Evolutionary conservation across 2,329 filamentous ascomycete species (phyloP), one percentile per base, ranked within the genome.

Genomic region (Teratosphaeria zuluensis): DNA sequence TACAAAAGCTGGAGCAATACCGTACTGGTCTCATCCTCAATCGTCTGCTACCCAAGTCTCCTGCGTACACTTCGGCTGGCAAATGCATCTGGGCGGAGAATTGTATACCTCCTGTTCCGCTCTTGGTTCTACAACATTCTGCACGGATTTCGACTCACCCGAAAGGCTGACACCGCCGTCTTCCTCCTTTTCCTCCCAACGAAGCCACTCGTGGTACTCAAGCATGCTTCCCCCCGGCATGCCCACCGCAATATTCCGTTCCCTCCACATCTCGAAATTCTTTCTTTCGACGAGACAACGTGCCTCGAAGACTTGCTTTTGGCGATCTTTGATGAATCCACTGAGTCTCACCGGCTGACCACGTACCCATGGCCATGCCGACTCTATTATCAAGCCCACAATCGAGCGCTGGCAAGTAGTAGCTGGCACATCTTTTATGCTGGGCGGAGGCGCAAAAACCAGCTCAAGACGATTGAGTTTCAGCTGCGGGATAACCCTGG

Each of bases 311-410:
- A 30, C n/a, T 9, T 32, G 42, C 59, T 66, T 69, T 58, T 69
- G 66, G 42, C 51, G 42, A 3, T 53, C 55, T 53, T 67, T 69
- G 32, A 68, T 52, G 53, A 58, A 67, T 3, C 69, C 69, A 2
- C 42, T 59, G 32, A 72, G 19, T 21, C 30, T 55, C 4, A 70
- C 59, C 2, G 66, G 63, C 51, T 68, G 65, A 19, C 65, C 62
- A 28, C 59, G 57, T 9, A 71, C 54, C 31, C 56, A 68, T 1
- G 59, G 64, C 56, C 59, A 63, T 4, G 67, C 65, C 7, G 58
- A 59, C 3, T 61, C 58, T 12, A 71, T 58, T 24, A 71, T 65
- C 56, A 59, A 62, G 12, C 62, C 59, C 9, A 65, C 62, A 6
- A 60, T 56, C 2, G 56, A 56, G 30, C 60, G 62, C 32, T 71